Evolutionary conservation across 768 basidiomycete species (phyloP).

Genomic region (Crucibulum laeve): DNA sequence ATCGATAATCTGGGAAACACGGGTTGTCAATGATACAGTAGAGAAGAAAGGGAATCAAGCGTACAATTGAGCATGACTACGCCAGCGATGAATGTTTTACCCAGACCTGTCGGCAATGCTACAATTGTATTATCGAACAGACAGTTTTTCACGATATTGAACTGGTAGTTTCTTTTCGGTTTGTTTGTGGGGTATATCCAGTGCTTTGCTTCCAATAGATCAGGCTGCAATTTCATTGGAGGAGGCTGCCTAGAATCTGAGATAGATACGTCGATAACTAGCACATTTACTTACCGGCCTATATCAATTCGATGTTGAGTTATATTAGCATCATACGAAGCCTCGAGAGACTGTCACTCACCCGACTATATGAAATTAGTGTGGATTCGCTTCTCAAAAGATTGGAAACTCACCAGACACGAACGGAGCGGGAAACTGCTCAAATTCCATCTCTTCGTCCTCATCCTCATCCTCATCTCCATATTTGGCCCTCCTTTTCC

Average conservation of each 20-base stretch:
- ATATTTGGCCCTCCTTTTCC: constrained; percentile 35
- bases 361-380: constrained; percentile 37
- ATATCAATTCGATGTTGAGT: no score
- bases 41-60: constrained; percentile 6
- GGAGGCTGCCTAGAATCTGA: constrained; percentile 41
- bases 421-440: constrained; percentile 82
- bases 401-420: constrained; percentile 49
- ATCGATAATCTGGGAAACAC: constrained; percentile 64
- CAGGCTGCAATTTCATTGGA: constrained; percentile 73
- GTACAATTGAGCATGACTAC: constrained; percentile 94
- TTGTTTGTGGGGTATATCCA: constrained; percentile 93
- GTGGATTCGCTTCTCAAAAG: background rate
- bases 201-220: constrained; percentile 73
- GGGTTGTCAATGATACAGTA: constrained; percentile 6
- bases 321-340: no score
- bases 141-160: constrained; percentile 81
- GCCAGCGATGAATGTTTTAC: constrained; percentile 97
- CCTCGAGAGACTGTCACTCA: no score
- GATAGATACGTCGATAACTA: background rate
- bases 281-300: constrained; percentile 25
- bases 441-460: constrained; percentile 64
- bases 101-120: constrained; percentile 91
- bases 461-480: constrained; percentile 56
- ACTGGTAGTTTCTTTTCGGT: constrained; percentile 90
- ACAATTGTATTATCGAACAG: constrained; percentile 93